These are phyloP conservation scores for Magnaporthales sp. DNA, from an alignment of 2,329 filamentous ascomycete genomes.

Conservation along the genomic window DNA sequence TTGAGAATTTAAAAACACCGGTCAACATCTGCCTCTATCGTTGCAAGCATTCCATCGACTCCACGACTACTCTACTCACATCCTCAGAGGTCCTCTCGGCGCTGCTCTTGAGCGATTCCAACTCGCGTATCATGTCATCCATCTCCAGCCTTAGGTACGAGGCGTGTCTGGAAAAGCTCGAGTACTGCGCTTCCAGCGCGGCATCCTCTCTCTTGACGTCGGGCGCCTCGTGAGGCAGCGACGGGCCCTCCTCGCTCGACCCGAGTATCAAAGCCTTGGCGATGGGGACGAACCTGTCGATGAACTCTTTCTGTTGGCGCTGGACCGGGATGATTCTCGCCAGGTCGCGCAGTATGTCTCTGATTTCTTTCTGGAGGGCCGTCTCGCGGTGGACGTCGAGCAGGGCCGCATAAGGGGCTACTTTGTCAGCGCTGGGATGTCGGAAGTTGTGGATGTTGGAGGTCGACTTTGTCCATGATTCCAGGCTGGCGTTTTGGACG, in stretches of 20 bases:
- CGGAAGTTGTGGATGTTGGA: constrained; percentile 10
- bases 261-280: too few species aligned
- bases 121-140: constrained; percentile 20
- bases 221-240: too few species aligned
- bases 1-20: constrained; percentile 7
- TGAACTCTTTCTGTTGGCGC: constrained; percentile 23
- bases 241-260: too few species aligned
- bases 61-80: constrained; percentile 26
- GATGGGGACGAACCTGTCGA: constrained; percentile 19
- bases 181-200: too few species aligned
- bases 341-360: constrained; percentile 38
- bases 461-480: constrained; percentile 22
- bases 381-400: constrained; percentile 34
- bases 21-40: too few species aligned
- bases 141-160: constrained; percentile 19
- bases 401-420: constrained; percentile 15
- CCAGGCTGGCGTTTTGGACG: constrained; percentile 26
- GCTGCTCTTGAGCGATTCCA: constrained; percentile 22
- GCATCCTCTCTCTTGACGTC: too few species aligned
- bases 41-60: too few species aligned
- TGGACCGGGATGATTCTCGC: constrained; percentile 35
- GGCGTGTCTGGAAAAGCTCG: constrained; percentile 1
- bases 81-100: constrained; percentile 23
- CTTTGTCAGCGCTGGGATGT: constrained; percentile 9
- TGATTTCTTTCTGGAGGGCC: constrained; percentile 31